phyloP scores from a whole-genome alignment of 495 filamentous ascomycete species.

The Hamigera avellanea region DNA sequence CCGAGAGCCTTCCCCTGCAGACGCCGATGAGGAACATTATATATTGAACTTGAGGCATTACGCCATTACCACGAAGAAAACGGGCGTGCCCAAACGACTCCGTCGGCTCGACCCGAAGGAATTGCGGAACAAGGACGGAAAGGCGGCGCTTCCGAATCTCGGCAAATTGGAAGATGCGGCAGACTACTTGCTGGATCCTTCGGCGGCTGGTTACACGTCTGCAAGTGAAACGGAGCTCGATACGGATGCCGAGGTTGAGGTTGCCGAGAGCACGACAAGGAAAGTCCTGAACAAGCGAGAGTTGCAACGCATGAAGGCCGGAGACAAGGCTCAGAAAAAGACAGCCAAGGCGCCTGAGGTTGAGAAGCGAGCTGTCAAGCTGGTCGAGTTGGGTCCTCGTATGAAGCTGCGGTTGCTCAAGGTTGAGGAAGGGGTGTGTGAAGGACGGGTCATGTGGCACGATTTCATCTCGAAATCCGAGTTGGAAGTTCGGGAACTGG shows the following conservation, averaged over 20 bases:
- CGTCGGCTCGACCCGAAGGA: slow-evolving; percentile 84
- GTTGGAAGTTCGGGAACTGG: slow-evolving; percentile 62
- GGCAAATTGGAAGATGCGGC: slow-evolving; percentile 86
- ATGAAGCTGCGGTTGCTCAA: slow-evolving; percentile 85
- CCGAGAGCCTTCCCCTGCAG: slow-evolving; percentile 44
- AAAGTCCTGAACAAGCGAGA: slow-evolving; percentile 57
- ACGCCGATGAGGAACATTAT: slow-evolving; percentile 55
- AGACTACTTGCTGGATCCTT: slow-evolving; percentile 81
- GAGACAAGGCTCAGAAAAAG: slow-evolving; percentile 26
- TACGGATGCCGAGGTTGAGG: slow-evolving; percentile 91
- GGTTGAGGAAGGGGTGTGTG: slow-evolving; percentile 89
- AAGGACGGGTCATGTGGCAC: slow-evolving; percentile 94
- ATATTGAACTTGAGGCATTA: slow-evolving; percentile 90
- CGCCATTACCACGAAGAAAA: slow-evolving; percentile 79
- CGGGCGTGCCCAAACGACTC: slow-evolving; percentile 71
- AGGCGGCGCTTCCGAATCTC: slow-evolving; percentile 68
- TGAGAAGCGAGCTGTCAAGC: slow-evolving; percentile 80
- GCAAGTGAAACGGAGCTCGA: slow-evolving; percentile 88
- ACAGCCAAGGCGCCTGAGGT: slow-evolving; percentile 26
- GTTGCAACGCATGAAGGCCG: slow-evolving; percentile 40
- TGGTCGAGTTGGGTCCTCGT: slow-evolving; percentile 84
- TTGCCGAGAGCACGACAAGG: slow-evolving; percentile 60
- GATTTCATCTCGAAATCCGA: slow-evolving; percentile 78
- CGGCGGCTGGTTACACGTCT: slow-evolving; percentile 82
- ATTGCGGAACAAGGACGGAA: slow-evolving; percentile 50